Evolutionary conservation across 2,329 filamentous ascomycete genomes (phyloP).

Genomic region (Fusarium proliferatum): DNA sequence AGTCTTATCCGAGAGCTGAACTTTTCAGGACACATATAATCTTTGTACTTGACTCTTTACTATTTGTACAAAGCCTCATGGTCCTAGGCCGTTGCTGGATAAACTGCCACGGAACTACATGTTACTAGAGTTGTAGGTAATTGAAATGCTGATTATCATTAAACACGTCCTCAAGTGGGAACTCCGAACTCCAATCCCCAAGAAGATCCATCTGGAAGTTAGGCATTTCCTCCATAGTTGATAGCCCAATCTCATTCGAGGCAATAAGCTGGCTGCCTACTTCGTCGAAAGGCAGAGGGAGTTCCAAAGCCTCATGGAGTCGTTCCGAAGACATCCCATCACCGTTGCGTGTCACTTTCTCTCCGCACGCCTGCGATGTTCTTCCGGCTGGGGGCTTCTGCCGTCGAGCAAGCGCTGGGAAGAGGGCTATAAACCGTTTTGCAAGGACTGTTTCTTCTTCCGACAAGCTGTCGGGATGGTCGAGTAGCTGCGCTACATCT

Average conservation of each 20-base stretch:
- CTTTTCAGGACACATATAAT: no score
- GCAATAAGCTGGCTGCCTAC: neutral
- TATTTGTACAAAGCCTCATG: no score
- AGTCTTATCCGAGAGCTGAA: no score
- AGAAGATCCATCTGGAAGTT: neutral
- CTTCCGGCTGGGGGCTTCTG: neutral
- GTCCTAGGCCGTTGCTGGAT: rapidly evolving
- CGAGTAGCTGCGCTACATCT: neutral
- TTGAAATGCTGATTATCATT: neutral
- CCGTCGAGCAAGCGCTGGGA: neutral
- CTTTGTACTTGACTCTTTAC: no score
- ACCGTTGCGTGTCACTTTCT: rapidly evolving
- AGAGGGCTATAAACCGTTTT: neutral
- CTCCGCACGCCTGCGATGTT: neutral
- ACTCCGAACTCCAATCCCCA: neutral
- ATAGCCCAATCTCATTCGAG: neutral
- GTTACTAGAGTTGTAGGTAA: neutral
- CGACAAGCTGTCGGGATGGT: neutral
- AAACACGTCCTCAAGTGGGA: neutral
- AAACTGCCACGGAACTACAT: no score
- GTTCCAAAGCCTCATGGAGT: neutral
- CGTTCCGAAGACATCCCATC: neutral
- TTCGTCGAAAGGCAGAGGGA: neutral
- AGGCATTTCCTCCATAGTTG: neutral
- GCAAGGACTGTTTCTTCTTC: neutral